Conservation (phyloP, 148 eudicot species). For the Vaccinium myrtillus region DNA sequence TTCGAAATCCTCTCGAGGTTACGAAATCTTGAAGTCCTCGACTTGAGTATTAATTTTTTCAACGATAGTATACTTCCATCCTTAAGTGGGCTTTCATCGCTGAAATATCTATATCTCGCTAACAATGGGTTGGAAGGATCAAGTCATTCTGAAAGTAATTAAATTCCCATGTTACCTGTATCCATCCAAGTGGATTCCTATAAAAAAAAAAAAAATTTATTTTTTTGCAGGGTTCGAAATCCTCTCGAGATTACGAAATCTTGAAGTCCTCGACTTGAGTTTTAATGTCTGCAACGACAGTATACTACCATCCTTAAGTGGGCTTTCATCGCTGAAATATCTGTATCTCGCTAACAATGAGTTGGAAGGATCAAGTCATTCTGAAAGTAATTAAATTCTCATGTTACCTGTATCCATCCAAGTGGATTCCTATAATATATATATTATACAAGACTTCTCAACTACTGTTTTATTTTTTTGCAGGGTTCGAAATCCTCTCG, state of each 20-base stretch:
- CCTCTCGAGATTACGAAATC: neutral
- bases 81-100: neutral
- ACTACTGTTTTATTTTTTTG: neutral
- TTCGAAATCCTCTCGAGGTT: neutral
- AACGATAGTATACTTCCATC: neutral
- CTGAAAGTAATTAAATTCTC: neutral
- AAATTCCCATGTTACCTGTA: too few species aligned
- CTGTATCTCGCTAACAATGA: neutral
- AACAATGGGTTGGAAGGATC: too few species aligned
- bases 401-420: too few species aligned
- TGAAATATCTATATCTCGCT: neutral
- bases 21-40: neutral
- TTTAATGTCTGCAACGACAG: neutral
- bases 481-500: neutral
- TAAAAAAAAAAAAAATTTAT: too few species aligned
- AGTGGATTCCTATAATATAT: too few species aligned
- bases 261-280: neutral
- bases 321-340: neutral
- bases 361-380: neutral
- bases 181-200: too few species aligned
- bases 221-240: neutral
- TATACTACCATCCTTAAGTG: neutral
- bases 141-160: too few species aligned
- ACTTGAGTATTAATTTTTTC: neutral
- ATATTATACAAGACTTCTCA: too few species aligned